Base-by-base conservation (phyloP, 345 rosid genomes). In the Nasturtium officinale region DNA sequence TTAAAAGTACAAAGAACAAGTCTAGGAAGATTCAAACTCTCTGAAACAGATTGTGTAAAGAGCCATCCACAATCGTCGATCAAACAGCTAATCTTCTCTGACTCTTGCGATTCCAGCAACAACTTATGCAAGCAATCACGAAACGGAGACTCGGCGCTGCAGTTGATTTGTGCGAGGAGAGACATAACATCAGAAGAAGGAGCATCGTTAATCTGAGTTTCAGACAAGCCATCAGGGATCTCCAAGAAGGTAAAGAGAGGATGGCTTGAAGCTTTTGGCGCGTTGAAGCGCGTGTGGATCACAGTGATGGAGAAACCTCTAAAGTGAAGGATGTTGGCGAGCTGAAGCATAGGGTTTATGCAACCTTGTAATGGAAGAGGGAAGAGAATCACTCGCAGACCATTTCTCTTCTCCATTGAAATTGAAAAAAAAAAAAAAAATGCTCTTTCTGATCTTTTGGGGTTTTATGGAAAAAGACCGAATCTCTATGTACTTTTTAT, bases 301-400 rank as follows among this genome's bases (percentile, higher is more conserved):
- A 92, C 87, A 67, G 98, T 92, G 75, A 90, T 65, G 7, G 78
- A 69, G 32, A 86, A 63, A 48, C 85, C 85, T 7, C 82, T 46
- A 2, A 85, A 79, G 58, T 79, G 47, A 4, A 92, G 81, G 8
- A 87, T 82, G 80, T 88, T 87, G 5, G 86, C 84, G 1, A 89
- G 85, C 79, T 85, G 88, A 25, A 92, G 71, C 89, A 82, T 81
- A 16, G 88, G 68, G 79, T 73, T 91, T 0, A 89, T 83, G 43
- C 89, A 90, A 70, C 90, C 87, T 67, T 89, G 89, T 3, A 65
- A n/a, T 4, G 92, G 90, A 6, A 86, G 48, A 0, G 90, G 94
- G 48, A 86, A 87, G 13, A 88, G 60, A 5, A 89, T 71, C 4
- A 87, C 85, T 56, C 75, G 21, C 10, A 9, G 43, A 5, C 65